These are phyloP conservation scores for Diaporthe citrichinensis DNA, from an alignment of 2,329 filamentous ascomycete genomes.

Conservation along the genomic window DNA sequence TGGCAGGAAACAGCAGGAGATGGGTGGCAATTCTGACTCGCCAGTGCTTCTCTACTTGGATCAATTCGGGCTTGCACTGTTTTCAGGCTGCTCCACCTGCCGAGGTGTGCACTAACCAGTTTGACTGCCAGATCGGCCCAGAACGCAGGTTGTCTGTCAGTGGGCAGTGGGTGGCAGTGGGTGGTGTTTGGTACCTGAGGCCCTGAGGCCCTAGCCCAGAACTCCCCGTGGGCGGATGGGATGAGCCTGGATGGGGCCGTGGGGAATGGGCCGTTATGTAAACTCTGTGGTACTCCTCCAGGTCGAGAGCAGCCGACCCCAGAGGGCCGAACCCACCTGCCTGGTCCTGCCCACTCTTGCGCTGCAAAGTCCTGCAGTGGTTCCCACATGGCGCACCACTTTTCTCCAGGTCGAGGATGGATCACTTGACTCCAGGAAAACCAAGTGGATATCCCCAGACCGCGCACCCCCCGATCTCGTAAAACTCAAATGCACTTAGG, in stretches of 20 bases:
- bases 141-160: neutral
- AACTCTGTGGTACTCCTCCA: constrained; percentile 32
- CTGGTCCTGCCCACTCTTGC: neutral
- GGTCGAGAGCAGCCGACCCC: constrained; percentile 27
- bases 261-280: constrained; percentile 19
- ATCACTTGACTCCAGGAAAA: constrained; percentile 36
- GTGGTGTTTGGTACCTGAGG: constrained; percentile 11
- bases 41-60: neutral
- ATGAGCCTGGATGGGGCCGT: constrained; percentile 33
- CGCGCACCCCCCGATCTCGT: constrained; percentile 21
- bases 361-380: constrained; percentile 13
- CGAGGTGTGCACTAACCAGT: constrained; percentile 21
- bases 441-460: constrained; percentile 40
- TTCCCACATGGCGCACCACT: constrained; percentile 33
- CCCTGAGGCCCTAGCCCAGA: neutral
- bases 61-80: neutral
- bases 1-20: neutral
- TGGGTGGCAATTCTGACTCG: constrained; percentile 28
- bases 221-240: constrained; percentile 11
- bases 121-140: constrained; percentile 22
- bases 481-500: neutral
- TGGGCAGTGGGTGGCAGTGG: neutral
- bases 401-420: constrained; percentile 35
- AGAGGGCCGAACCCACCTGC: constrained; percentile 12
- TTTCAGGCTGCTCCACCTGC: constrained; percentile 3